Conservation (phyloP, 495 filamentous ascomycete genomes). For the Daldinia loculata region DNA sequence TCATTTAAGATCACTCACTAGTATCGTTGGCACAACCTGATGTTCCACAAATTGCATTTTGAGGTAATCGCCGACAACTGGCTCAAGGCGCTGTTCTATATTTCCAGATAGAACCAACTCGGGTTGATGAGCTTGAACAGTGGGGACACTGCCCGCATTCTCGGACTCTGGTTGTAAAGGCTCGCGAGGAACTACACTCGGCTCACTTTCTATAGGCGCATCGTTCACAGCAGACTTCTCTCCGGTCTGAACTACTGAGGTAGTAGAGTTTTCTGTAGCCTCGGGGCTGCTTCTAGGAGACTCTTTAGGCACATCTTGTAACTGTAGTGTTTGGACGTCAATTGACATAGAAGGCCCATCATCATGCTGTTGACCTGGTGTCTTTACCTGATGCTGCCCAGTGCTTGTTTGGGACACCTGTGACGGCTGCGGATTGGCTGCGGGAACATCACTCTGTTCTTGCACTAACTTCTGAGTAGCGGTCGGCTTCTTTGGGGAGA, state of each 20-base stretch:
- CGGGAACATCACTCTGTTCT: background rate
- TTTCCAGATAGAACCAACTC: slow-evolving; percentile 7
- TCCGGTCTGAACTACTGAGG: background rate
- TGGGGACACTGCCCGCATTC: background rate
- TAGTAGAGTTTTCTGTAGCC: background rate
- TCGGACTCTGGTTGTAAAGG: background rate
- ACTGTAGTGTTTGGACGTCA: background rate
- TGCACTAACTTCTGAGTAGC: slow-evolving; percentile 5
- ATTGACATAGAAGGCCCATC: background rate
- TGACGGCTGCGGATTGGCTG: background rate
- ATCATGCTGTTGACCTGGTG: background rate
- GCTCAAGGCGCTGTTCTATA: slow-evolving; percentile 50
- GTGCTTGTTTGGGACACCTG: background rate
- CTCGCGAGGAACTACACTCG: background rate
- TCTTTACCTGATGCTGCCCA: background rate
- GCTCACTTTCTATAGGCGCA: background rate
- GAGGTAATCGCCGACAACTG: slow-evolving; percentile 95
- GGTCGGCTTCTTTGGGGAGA: slow-evolving; percentile 58
- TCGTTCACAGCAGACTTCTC: background rate
- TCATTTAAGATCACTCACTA: slow-evolving; percentile 65
- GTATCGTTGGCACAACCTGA: slow-evolving; percentile 91
- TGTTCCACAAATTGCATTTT: slow-evolving; percentile 98
- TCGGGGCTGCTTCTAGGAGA: background rate
- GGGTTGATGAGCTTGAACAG: slow-evolving; percentile 30
- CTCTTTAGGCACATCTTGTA: background rate